A percentile compares a stretch with the other conserved stretches of the same genome.
These are phyloP conservation scores for Zygoascus tannicola DNA, from an alignment of 805 yeast species.

Conservation along the genomic window DNA sequence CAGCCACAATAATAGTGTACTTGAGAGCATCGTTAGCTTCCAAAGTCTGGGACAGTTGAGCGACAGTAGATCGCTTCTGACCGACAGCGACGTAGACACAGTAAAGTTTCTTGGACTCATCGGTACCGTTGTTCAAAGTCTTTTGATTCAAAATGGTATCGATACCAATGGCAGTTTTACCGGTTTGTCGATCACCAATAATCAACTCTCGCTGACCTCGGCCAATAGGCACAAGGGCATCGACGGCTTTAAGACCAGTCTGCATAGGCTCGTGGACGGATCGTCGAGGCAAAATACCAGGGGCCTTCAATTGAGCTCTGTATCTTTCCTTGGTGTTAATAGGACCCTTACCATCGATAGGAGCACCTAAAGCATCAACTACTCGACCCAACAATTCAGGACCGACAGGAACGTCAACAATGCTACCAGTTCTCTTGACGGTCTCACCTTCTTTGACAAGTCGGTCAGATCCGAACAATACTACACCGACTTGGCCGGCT, in stretches of 20 bases:
- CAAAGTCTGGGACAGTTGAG: slow-evolving; percentile 97
- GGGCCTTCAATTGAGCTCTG: slow-evolving; percentile 99
- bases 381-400: slow-evolving; percentile 98
- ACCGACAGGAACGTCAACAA: slow-evolving; percentile 99
- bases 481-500: slow-evolving; percentile 99
- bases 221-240: slow-evolving; percentile 98
- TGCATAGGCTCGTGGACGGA: slow-evolving; percentile 99
- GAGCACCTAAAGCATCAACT: slow-evolving; percentile 98
- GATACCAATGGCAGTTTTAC: slow-evolving; percentile 98
- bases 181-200: slow-evolving; percentile 99
- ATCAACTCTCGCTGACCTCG: slow-evolving; percentile 99
- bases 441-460: slow-evolving; percentile 98
- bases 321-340: slow-evolving; percentile 71
- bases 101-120: slow-evolving; percentile 96
- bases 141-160: slow-evolving; percentile 98
- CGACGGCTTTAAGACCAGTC: slow-evolving; percentile 98
- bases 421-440: slow-evolving; percentile 98
- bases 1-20: slow-evolving; percentile 97
- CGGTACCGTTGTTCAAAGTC: slow-evolving; percentile 93
- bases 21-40: slow-evolving; percentile 97
- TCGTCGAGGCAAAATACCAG: slow-evolving; percentile 99
- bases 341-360: slow-evolving; percentile 99
- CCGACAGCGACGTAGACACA: slow-evolving; percentile 99
- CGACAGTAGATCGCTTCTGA: slow-evolving; percentile 99
- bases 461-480: slow-evolving; percentile 98